Conservation (phyloP, 2,329 filamentous ascomycete species). For the Xylariaceae sp. region DNA sequence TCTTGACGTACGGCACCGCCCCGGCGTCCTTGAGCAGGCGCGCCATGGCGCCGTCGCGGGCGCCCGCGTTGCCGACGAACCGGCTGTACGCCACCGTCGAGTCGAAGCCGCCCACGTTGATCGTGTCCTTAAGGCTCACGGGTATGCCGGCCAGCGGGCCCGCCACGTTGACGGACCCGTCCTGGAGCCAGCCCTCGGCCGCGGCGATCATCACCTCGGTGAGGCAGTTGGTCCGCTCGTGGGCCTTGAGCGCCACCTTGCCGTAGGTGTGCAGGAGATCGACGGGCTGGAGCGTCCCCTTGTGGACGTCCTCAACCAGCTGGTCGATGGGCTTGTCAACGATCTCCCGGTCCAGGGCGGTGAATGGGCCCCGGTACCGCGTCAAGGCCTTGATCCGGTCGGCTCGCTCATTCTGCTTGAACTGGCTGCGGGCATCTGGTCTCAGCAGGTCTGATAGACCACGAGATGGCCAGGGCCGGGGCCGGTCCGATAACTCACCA, state of each 20-base stretch:
- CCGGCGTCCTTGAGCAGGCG: conserved; percentile 78
- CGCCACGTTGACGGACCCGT: conserved; percentile 58
- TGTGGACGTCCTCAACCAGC: conserved; percentile 71
- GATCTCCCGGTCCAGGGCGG: conserved; percentile 55
- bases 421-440: conserved; percentile 50
- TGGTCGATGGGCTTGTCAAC: conserved; percentile 68
- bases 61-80: conserved; percentile 59
- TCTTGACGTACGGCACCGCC: conserved; percentile 88
- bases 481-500: conserved; percentile 47
- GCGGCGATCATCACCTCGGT: conserved; percentile 78
- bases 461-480: background rate
- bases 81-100: conserved; percentile 72
- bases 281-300: conserved; percentile 54
- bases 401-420: conserved; percentile 71
- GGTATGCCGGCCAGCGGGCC: conserved; percentile 84
- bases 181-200: conserved; percentile 63
- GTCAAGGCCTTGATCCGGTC: conserved; percentile 60
- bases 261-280: conserved; percentile 80
- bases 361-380: conserved; percentile 59
- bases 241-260: conserved; percentile 76
- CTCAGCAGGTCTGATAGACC: conserved; percentile 18
- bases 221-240: conserved; percentile 79
- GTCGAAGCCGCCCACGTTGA: conserved; percentile 78
- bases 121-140: conserved; percentile 73
- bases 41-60: conserved; percentile 64